Percentiles rank a stretch among this genome's conserved stretches.
phyloP scores from a whole-genome alignment of 2,329 filamentous ascomycete genomes.

The Alternaria sp. region DNA sequence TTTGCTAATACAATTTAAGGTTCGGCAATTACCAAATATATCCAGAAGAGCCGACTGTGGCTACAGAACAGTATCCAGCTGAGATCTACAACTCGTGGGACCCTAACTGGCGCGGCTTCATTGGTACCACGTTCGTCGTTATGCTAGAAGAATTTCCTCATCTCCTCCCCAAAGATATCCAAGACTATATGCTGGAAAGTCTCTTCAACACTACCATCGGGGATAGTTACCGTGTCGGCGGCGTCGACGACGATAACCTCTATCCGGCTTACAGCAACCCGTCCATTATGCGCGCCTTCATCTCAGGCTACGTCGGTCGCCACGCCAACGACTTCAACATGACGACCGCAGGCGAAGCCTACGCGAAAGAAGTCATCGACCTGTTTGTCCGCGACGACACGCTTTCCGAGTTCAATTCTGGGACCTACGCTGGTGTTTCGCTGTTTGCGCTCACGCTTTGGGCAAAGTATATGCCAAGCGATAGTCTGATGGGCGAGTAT shows the following conservation, averaged over 20 bases:
- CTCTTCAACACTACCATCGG: slow-evolving; percentile 65
- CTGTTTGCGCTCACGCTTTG: slow-evolving; percentile 67
- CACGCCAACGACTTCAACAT: slow-evolving; percentile 65
- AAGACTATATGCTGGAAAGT: slow-evolving; percentile 61
- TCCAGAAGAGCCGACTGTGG: slow-evolving; percentile 67
- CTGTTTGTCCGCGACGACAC: slow-evolving; percentile 66
- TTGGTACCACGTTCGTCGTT: slow-evolving; percentile 67
- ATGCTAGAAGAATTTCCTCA: slow-evolving; percentile 66
- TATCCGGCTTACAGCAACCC: slow-evolving; percentile 70
- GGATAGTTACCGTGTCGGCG: slow-evolving; percentile 68
- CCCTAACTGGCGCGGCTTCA: slow-evolving; percentile 71
- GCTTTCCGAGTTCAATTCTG: slow-evolving; percentile 69
- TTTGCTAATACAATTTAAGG: slow-evolving; percentile 31
- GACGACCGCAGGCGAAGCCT: slow-evolving; percentile 64
- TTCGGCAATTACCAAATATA: slow-evolving; percentile 63
- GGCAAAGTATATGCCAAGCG: slow-evolving; percentile 65
- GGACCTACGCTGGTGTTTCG: slow-evolving; percentile 70
- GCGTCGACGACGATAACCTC: slow-evolving; percentile 67
- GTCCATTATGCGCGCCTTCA: slow-evolving; percentile 69
- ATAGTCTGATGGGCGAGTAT: slow-evolving; percentile 63
- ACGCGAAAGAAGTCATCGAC: slow-evolving; percentile 64
- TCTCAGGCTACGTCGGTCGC: slow-evolving; percentile 66
- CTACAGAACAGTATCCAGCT: slow-evolving; percentile 59
- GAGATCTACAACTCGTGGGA: slow-evolving; percentile 67
- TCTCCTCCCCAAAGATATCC: slow-evolving; percentile 54